A percentile compares a stretch with the other conserved stretches of the same genome.
These are phyloP conservation scores for Hygrophoropsis aurantiaca DNA, from an alignment of 768 basidiomycete genomes.

Conservation along the genomic window DNA sequence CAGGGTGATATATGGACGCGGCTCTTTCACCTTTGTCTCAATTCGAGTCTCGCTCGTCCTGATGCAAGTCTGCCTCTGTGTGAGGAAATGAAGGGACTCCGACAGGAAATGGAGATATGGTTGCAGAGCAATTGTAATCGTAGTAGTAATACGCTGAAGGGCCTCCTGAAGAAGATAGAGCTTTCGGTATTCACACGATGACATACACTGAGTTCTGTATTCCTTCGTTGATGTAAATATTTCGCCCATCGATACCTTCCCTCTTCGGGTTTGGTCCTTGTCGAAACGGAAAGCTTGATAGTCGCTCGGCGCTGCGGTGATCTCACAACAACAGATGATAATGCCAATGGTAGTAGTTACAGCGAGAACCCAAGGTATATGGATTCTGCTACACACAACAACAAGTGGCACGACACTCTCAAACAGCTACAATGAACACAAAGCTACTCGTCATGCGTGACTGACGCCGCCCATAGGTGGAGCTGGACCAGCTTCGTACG, in stretches of 20 bases:
- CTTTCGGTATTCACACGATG: conserved; percentile 40
- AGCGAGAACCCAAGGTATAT: neutral
- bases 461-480: conserved; percentile 72
- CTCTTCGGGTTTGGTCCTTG: too few species aligned
- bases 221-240: neutral
- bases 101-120: conserved; percentile 87
- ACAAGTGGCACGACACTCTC: neutral
- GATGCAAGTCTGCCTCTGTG: conserved; percentile 70
- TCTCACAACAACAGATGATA: neutral
- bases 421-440: too few species aligned
- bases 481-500: conserved; percentile 69
- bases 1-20: conserved; percentile 83
- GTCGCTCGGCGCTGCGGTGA: neutral
- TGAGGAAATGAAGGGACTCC: conserved; percentile 60
- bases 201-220: conserved; percentile 11
- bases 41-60: conserved; percentile 61
- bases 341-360: neutral
- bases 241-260: too few species aligned
- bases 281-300: neutral
- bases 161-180: conserved; percentile 80
- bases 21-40: conserved; percentile 84
- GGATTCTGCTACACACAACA: neutral
- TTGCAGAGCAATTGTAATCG: conserved; percentile 84
- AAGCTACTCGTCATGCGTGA: conserved; percentile 47
- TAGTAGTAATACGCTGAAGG: conserved; percentile 77